Base-by-base conservation (phyloP, 2,329 filamentous ascomycete species). In the Bipolaris oryzae region DNA sequence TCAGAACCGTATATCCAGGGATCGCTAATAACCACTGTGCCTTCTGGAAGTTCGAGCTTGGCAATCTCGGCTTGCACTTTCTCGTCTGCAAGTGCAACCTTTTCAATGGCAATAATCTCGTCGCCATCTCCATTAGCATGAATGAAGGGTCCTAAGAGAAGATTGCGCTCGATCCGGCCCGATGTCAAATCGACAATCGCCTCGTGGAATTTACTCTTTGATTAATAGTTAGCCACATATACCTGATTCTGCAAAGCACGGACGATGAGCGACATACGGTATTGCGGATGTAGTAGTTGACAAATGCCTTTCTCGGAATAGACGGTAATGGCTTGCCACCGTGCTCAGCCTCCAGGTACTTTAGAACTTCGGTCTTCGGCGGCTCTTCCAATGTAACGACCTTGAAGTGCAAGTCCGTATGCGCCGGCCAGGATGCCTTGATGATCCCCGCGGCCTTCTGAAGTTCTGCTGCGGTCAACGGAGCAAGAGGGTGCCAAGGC, bases 1-100 rank as follows among this genome's bases (percentile, higher is more conserved):
- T 82, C 80, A 10, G 78, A 74, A 7, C 79, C 85, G 60, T 91
- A 92, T 35, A 90, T 90, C 89, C 89, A 92, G 0, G 85, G 85
- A 60, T 87, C 85, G 48, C 81, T 79, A 58, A 85, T 82, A 18
- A 88, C 78, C 1, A 80, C 80, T 6, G 84, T 79, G 18, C 84
- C 85, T 60, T 83, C 74, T 0, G 85, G 85, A 0, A 88, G 77
- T 55, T 86, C 73, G 57, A 88, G 63, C 64, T 87, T 87, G 33
- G 81, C 82, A 53, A 87, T 80, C 59, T 85, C 85, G 2, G 82
- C 83, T 65, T 85, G 77, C 7, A 88, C 85, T 3, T 77, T 78
- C 25, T 81, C 79, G 60, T 87, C 83, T 41, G 78, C 78, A 11
- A 87, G 74, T n/a, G 81, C 84, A 33, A 82, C 72, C 60, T 81